Percentiles rank a stretch among this genome's conserved stretches.
phyloP scores from a whole-genome alignment of 768 basidiomycete genomes.

The Xerocomellus dryophilus region DNA sequence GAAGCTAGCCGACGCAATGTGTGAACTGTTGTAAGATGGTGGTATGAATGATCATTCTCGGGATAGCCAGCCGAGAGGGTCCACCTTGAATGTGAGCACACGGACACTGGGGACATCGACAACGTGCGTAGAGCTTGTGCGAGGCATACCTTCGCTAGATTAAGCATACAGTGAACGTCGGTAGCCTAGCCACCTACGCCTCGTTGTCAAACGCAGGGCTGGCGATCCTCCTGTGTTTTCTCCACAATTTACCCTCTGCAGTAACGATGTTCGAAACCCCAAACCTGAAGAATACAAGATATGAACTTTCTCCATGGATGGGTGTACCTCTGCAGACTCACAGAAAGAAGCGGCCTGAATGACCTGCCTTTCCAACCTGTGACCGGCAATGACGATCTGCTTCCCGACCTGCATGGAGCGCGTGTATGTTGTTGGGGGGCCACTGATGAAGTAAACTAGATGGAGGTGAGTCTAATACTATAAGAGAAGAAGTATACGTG shows the following conservation, averaged over 20 bases:
- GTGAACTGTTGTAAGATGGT: constrained; percentile 12
- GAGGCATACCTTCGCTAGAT: constrained; percentile 13
- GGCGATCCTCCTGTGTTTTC: constrained; percentile 2
- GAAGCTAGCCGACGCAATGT: constrained; percentile 23
- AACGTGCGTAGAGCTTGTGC: constrained; percentile 14
- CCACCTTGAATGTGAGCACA: constrained; percentile 20
- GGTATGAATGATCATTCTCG: neutral
- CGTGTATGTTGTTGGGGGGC: constrained; percentile 19
- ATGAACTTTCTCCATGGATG: neutral
- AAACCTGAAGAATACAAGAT: constrained; percentile 7
- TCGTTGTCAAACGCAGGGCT: constrained; percentile 25
- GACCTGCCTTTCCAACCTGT: constrained; percentile 20
- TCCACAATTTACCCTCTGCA: constrained; percentile 16
- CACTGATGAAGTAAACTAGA: constrained; percentile 24
- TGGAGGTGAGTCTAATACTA: neutral
- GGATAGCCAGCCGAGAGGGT: neutral
- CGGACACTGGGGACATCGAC: constrained; percentile 15
- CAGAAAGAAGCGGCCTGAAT: constrained; percentile 12
- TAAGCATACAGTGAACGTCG: neutral
- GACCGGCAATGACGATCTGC: constrained; percentile 18
- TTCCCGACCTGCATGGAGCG: constrained; percentile 21
- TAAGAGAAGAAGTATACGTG: neutral
- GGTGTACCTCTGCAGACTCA: constrained; percentile 4
- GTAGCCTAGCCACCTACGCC: constrained; percentile 12
- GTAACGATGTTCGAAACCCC: constrained; percentile 21